Base-by-base conservation (phyloP, 768 basidiomycete genomes). In the Boletus huronensis region DNA sequence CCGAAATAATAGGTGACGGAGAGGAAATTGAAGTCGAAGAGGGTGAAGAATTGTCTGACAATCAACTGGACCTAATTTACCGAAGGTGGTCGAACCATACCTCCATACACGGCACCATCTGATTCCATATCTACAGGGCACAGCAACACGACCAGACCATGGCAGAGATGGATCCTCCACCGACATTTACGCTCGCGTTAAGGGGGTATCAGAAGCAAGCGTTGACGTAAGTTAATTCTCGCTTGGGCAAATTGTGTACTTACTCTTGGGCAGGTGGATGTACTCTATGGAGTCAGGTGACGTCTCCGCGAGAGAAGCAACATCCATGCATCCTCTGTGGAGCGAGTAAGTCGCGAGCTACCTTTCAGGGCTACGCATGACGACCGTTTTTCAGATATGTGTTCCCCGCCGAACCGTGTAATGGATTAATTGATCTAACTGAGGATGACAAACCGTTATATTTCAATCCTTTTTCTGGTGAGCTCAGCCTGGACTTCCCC, bases 201-300 rank as follows among this genome's bases (percentile, higher is more conserved):
- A 82, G 92, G 43, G 84, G 84, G 35, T 98, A 98, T 71, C 96
- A 98, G 66, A 96, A 93, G 65, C 96, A 98, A 70, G 96, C 94
- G 0, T 74, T 98, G 43, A 75, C 75, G 86, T 90, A 50, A 44
- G 84, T 70, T 19, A 14, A 35, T 25, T 16, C 8, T 48, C 28
- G 28, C 26, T 41, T n/a, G 4, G 5, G 13, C 3, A 38, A 32
- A 32, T 9, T 21, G 8, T 39, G 13, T 48, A 39, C 36, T 54
- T 32, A 54, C 19, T 34, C 16, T n/a, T 23, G 31, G 45, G 14
- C 53, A 92, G 90, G 35, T 98, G 95, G 95, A 94, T 97, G 94
- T 75, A 84, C 59, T 88, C 89, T 3, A 76, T 93, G 50, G 96
- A 98, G 72, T 81, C 79, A 2, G 90, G 89, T 3, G 77, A 83